phyloP scores from a whole-genome alignment of 1,284 basidiomycete species.

The Ustilago lituana region DNA sequence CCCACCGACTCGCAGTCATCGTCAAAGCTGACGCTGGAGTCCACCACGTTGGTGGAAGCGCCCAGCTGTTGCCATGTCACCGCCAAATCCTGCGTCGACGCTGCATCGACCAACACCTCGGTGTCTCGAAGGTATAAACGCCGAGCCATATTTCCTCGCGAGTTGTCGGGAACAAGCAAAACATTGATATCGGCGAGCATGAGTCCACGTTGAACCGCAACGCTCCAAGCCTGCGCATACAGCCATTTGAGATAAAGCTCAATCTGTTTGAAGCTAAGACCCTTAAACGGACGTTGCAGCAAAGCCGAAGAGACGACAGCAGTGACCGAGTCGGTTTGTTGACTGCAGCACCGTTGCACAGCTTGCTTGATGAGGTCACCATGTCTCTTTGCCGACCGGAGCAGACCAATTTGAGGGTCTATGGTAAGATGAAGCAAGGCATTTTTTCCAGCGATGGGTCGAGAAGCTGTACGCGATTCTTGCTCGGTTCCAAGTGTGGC shows the following conservation, averaged over 20 bases:
- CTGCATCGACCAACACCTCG: conserved; percentile 22
- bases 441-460: conserved; percentile 5
- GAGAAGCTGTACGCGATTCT: conserved; percentile 29
- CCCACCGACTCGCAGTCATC: conserved; percentile 10
- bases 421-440: conserved; percentile 21
- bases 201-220: conserved; percentile 42
- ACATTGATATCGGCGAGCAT: conserved; percentile 57
- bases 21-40: conserved; percentile 9
- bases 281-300: conserved; percentile 21
- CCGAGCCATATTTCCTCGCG: conserved; percentile 3
- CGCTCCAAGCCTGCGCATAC: conserved; percentile 60
- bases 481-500: conserved; percentile 36
- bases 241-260: conserved; percentile 59
- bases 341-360: conserved; percentile 15
- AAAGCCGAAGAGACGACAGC: conserved; percentile 31
- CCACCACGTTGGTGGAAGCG: neutral
- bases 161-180: conserved; percentile 39
- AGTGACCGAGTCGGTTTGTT: conserved; percentile 27
- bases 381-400: conserved; percentile 29
- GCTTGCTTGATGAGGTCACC: conserved; percentile 40
- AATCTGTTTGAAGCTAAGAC: conserved; percentile 44
- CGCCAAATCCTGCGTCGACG: neutral
- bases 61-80: conserved; percentile 15
- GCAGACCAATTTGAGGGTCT: conserved; percentile 15
- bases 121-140: neutral